phyloP scores from a whole-genome alignment of 2,329 filamentous ascomycete species.

The Periglandula ipomoeae region DNA sequence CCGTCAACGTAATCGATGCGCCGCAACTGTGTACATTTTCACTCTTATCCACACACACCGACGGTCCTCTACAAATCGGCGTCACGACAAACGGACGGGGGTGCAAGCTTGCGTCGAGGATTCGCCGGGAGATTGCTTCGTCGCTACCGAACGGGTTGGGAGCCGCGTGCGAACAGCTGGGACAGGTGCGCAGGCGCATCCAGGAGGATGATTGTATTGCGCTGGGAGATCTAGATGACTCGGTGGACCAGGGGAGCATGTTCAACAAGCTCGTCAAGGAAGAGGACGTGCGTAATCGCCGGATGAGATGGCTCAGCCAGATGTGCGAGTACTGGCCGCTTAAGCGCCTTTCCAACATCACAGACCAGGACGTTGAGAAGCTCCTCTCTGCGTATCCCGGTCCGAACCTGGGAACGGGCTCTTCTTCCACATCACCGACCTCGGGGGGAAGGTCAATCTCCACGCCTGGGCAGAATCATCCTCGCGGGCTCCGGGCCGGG shows the following conservation, averaged over 20 bases:
- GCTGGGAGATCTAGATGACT: slow-evolving; percentile 43
- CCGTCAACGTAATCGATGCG: slow-evolving; percentile 85
- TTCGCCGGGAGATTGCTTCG: slow-evolving; percentile 79
- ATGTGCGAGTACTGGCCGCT: slow-evolving; percentile 99
- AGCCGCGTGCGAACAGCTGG: slow-evolving; percentile 65
- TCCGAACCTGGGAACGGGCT: slow-evolving; percentile 18
- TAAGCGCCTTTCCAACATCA: slow-evolving; percentile 67
- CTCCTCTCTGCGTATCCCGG: slow-evolving; percentile 65
- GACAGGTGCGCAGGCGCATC: slow-evolving; percentile 59
- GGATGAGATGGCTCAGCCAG: slow-evolving; percentile 89
- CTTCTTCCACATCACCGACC: slow-evolving; percentile 38
- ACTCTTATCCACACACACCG: slow-evolving; percentile 77
- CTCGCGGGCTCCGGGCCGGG: slow-evolving; percentile 89
- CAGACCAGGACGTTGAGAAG: slow-evolving; percentile 66
- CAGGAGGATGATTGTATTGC: slow-evolving; percentile 58
- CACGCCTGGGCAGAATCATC: slow-evolving; percentile 59
- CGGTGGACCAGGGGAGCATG: slow-evolving; percentile 62
- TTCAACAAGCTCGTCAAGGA: slow-evolving; percentile 80
- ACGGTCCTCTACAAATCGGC: slow-evolving; percentile 88
- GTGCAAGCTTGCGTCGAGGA: slow-evolving; percentile 84
- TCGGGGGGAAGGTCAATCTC: slow-evolving; percentile 7
- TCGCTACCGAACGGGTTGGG: slow-evolving; percentile 70
- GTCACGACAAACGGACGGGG: slow-evolving; percentile 92
- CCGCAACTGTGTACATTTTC: slow-evolving; percentile 83
- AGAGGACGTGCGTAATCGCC: slow-evolving; percentile 63